Conservation (phyloP, 805 yeast genomes). For the Suhomyces pyralidae region DNA sequence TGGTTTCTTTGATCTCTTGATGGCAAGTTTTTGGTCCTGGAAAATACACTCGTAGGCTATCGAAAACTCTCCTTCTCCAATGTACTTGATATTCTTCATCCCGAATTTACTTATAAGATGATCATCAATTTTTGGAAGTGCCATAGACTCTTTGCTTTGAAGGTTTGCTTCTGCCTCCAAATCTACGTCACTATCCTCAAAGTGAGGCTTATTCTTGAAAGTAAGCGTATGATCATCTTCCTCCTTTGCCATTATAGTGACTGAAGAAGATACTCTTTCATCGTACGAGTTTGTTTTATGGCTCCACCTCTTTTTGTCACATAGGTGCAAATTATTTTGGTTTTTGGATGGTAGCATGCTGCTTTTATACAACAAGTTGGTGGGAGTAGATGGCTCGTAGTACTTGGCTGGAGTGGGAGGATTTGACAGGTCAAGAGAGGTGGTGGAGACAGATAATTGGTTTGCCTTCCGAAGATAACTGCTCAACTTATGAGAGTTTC, state of each 20-base stretch:
- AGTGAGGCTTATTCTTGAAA: not conserved
- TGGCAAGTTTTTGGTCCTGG: constrained; percentile 71
- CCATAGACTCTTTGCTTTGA: not conserved
- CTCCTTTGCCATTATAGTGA: not conserved
- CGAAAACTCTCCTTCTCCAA: constrained; percentile 90
- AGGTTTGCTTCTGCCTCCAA: not conserved
- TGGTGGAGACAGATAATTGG: constrained; percentile 5
- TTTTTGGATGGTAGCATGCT: constrained; percentile 6
- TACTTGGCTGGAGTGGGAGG: constrained; percentile 1
- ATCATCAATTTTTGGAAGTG: constrained; percentile 30
- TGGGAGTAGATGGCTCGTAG: constrained; percentile 14
- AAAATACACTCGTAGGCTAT: constrained; percentile 78
- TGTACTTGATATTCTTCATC: constrained; percentile 52
- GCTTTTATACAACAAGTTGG: constrained; percentile 9
- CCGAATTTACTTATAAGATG: constrained; percentile 52
- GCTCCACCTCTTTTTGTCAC: not conserved
- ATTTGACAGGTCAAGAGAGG: not conserved
- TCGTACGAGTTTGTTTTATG: not conserved
- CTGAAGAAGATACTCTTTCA: not conserved
- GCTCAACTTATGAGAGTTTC: constrained; percentile 4
- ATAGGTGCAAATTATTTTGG: constrained; percentile 6
- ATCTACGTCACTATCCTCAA: not conserved
- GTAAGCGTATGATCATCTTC: constrained; percentile 5
- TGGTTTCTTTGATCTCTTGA: constrained; percentile 77
- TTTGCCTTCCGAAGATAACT: constrained; percentile 6